Percentiles rank a stretch among this genome's conserved stretches.
Evolutionary conservation across 2,329 filamentous ascomycete genomes (phyloP).

Genomic region (Fusarium napiforme): DNA sequence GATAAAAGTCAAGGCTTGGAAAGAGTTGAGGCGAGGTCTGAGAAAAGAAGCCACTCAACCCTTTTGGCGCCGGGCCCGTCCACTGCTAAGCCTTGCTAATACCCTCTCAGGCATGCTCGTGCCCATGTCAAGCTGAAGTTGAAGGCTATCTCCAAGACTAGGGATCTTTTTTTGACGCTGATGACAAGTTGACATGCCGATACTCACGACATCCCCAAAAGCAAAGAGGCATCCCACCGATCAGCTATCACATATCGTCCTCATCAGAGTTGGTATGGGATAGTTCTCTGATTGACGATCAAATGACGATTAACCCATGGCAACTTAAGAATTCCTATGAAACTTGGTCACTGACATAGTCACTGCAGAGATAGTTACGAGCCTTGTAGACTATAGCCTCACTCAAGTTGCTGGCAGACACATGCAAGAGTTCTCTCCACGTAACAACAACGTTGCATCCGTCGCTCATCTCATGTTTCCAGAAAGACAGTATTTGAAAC

Average conservation of each 20-base stretch:
- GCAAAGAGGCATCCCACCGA: not conserved
- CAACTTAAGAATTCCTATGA: constrained; percentile 9
- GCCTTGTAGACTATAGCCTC: not conserved
- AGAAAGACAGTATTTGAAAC: constrained; percentile 22
- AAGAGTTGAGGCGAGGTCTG: constrained; percentile 6
- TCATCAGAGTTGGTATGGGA: not conserved
- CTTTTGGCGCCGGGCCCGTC: constrained; percentile 4
- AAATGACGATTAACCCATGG: not conserved
- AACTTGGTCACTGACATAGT: not conserved
- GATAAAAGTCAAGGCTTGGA: not conserved
- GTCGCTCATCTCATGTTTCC: constrained; percentile 16
- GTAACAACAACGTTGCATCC: constrained; percentile 27
- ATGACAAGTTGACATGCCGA: constrained; percentile 9
- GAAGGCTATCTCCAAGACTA: not conserved
- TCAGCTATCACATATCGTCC: not conserved
- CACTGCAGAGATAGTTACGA: constrained; percentile 6
- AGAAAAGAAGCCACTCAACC: constrained; percentile 22
- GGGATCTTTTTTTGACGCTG: constrained; percentile 7
- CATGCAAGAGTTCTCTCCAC: not conserved
- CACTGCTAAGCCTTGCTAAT: not conserved
- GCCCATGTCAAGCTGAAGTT: constrained; percentile 24
- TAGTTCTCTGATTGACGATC: not conserved
- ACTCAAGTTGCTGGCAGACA: not conserved
- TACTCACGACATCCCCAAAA: not conserved
- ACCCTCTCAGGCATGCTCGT: constrained; percentile 8